phyloP scores from a whole-genome alignment of 208 protist species.

The Leishmania arabica region DNA sequence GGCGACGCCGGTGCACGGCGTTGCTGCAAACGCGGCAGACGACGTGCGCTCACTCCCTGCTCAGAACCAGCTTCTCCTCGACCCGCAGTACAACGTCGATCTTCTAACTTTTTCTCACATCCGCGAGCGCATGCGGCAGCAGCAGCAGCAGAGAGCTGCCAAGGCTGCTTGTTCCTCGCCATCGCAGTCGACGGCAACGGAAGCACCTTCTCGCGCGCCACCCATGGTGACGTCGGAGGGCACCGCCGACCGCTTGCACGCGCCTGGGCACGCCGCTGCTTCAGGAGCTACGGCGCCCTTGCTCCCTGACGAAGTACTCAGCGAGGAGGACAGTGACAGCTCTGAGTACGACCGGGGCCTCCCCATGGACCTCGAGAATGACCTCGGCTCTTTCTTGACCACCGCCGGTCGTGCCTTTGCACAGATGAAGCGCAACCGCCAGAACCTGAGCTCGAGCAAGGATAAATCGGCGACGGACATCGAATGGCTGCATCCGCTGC shows the following conservation, averaged over 20 bases:
- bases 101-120: slow-evolving; percentile 32
- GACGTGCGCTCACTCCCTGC: slow-evolving; percentile 12
- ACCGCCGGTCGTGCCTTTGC: slow-evolving; percentile 22
- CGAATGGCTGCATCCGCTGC: not conserved
- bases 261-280: not conserved
- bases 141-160: slow-evolving; percentile 9
- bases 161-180: not conserved
- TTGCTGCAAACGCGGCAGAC: not conserved
- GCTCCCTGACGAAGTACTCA: not conserved
- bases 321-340: not conserved
- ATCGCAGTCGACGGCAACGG: not conserved
- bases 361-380: not conserved
- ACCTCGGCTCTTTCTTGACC: slow-evolving; percentile 22
- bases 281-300: not conserved
- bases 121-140: slow-evolving; percentile 21
- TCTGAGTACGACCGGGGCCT: not conserved
- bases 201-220: not conserved
- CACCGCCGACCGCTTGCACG: no score
- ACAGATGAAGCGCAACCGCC: slow-evolving; percentile 18
- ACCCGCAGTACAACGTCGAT: slow-evolving; percentile 45
- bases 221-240: not conserved
- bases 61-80: slow-evolving; percentile 28
- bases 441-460: not conserved
- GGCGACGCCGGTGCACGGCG: not conserved
- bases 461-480: not conserved